phyloP scores from a whole-genome alignment of 768 basidiomycete genomes.

The Suillus tomentosus region DNA sequence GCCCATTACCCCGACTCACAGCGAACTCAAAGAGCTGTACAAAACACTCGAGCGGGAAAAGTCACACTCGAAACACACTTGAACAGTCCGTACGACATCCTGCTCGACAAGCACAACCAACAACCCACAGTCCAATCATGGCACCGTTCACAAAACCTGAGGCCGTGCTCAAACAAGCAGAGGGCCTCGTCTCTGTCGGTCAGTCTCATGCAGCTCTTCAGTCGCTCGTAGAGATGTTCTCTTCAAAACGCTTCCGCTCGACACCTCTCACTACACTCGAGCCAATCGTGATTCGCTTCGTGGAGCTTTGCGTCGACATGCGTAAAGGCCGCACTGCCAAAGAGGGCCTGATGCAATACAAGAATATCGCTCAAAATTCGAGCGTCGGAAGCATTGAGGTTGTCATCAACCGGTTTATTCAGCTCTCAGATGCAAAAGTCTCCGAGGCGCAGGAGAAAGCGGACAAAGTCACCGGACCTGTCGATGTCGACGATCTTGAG shows the following conservation, averaged over 20 bases:
- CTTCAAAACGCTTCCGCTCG: constrained; percentile 90
- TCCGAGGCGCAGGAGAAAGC: constrained; percentile 86
- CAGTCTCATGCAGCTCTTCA: constrained; percentile 90
- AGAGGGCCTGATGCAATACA: constrained; percentile 96
- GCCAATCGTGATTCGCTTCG: constrained; percentile 94
- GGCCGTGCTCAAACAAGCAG: constrained; percentile 90
- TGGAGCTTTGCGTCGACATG: constrained; percentile 95
- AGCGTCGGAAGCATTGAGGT: constrained; percentile 89
- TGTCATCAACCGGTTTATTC: constrained; percentile 86
- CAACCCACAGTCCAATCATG: constrained; percentile 46
- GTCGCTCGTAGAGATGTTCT: constrained; percentile 89
- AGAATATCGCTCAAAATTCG: constrained; percentile 95
- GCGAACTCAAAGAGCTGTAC: constrained; percentile 7
- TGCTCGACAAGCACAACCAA: neutral
- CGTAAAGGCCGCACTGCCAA: constrained; percentile 92
- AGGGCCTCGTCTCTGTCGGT: constrained; percentile 89
- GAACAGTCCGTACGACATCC: neutral
- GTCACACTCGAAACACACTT: neutral
- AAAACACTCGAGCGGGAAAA: neutral
- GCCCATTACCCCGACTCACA: constrained; percentile 9
- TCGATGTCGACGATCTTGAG: constrained; percentile 93
- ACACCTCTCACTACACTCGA: constrained; percentile 88
- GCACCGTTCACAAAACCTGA: constrained; percentile 90
- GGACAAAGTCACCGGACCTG: constrained; percentile 66
- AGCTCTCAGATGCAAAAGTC: constrained; percentile 79